Base-by-base conservation (phyloP, 78 protist genomes). In the Acrasis kona region DNA sequence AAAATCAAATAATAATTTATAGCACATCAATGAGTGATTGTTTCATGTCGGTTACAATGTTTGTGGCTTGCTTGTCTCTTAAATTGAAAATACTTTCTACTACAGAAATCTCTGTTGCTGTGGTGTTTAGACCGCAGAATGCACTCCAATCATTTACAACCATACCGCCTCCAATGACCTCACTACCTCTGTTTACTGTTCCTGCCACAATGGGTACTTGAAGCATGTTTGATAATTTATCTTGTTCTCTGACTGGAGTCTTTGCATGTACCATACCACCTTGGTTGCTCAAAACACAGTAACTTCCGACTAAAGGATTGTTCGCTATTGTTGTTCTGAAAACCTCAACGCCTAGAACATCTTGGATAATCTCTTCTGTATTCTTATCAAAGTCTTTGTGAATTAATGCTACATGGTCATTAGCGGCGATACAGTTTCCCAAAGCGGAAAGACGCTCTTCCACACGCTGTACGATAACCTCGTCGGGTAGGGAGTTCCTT, bases 251-350 rank as follows among this genome's bases (percentile, higher is more conserved):
- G 0, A 81, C 50, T 1, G 95, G 30, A 3, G 97, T 94, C 68
- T 71, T 80, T n/a, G 99, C 99, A 75, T 95, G 99, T 19, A 94
- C 97, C 6, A 97, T 64, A 9, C 95, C 93, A 39, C 99, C 99
- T 31, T 84, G 72, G 82, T 98, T 98, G 76, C 87, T 72, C 50
- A 96, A 36, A 5, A 67, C 74, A 69, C 95, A 86, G 84, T 92
- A 96, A 32, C 84, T 65, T 29, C 99, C 99, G 27, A 95, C 98
- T 9, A 98, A 88, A 6, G 83, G 95, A 35, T 94, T 72, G n/a
- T 93, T 93, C 1, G 91, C 87, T 35, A 97, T 86, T 4, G 99
- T 86, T 35, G 95, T 94, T n/a, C 99, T 77, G 89, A 93, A 98
- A n/a, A 93, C 96, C 77, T 96, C 97, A 1, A 97, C 98, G 19